A percentile compares a stretch with the other conserved stretches of the same genome.
Conservation (phyloP, 768 basidiomycete species). For the Trametes villosa region DNA sequence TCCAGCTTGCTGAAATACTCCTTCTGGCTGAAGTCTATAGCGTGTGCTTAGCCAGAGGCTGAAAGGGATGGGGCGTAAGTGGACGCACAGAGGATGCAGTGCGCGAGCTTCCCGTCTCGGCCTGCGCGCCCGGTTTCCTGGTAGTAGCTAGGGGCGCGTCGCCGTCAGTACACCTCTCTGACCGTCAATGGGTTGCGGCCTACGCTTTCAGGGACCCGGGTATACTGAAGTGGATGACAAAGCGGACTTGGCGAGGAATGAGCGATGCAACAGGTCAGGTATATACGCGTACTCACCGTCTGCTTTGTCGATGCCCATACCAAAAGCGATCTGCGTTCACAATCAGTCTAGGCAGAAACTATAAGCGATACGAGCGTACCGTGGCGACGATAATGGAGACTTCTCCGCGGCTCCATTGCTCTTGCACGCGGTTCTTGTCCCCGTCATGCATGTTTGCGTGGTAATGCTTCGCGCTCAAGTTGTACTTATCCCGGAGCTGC, state of each 20-base stretch:
- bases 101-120: conserved; percentile 81
- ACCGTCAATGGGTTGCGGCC: conserved; percentile 20
- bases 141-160: conserved; percentile 60
- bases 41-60: too few relatives aligned
- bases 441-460: conserved; percentile 76
- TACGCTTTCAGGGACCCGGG: conserved; percentile 87
- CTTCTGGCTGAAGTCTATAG: conserved; percentile 68
- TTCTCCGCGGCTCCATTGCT: conserved; percentile 73
- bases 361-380: conserved; percentile 42
- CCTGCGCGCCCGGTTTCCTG: conserved; percentile 98
- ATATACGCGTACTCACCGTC: conserved; percentile 52
- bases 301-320: conserved; percentile 94
- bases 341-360: background rate
- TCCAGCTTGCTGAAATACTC: conserved; percentile 61
- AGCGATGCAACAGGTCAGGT: background rate
- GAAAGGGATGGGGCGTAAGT: background rate
- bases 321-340: conserved; percentile 79
- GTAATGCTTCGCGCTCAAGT: conserved; percentile 74
- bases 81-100: conserved; percentile 83
- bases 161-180: background rate
- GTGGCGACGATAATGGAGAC: conserved; percentile 92
- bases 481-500: conserved; percentile 58
- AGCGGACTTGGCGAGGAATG: too few relatives aligned
- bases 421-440: conserved; percentile 66
- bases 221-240: conserved; percentile 60